A percentile compares a stretch with the other conserved stretches of the same genome.
These are phyloP conservation scores for Echites panduratus DNA, from an alignment of 257 asterid species.

Conservation along the genomic window DNA sequence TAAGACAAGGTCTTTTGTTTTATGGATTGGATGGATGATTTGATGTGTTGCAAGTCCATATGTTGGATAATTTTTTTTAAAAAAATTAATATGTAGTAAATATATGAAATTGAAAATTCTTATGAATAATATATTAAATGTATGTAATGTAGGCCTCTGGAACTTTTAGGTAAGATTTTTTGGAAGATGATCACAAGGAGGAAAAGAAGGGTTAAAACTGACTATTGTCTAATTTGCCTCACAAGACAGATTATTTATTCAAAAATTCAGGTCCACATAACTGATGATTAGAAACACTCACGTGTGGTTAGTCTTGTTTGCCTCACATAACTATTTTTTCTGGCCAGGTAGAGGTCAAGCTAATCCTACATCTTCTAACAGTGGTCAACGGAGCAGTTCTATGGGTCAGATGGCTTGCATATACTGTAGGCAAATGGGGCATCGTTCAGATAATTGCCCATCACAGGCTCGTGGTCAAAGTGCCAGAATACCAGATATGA, in stretches of 20 bases:
- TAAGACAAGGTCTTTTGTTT: too few species aligned
- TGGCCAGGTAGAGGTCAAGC: slow-evolving; percentile 73
- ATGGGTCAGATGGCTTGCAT: slow-evolving; percentile 46
- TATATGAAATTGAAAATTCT: neutral
- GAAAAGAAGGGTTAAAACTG: neutral
- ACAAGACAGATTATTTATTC: neutral
- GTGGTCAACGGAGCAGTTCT: slow-evolving; percentile 50
- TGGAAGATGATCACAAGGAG: neutral
- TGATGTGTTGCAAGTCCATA: too few species aligned
- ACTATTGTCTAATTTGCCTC: neutral
- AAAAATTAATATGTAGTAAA: too few species aligned
- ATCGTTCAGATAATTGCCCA: slow-evolving; percentile 43
- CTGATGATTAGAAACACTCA: neutral
- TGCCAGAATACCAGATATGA: slow-evolving; percentile 39
- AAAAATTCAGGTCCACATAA: neutral
- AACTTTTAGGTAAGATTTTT: neutral
- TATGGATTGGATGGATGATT: too few species aligned
- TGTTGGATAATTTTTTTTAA: neutral
- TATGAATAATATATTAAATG: neutral
- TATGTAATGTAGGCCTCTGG: neutral
- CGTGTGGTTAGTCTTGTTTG: slow-evolving; percentile 9
- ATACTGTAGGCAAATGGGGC: slow-evolving; percentile 57
- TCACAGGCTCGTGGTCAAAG: slow-evolving; percentile 41
- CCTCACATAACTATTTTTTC: slow-evolving; percentile 11
- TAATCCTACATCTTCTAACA: slow-evolving; percentile 41